A percentile compares a stretch with the other conserved stretches of the same genome.
phyloP scores from a whole-genome alignment of 2,329 filamentous ascomycete species.

The Nemania sp. region DNA sequence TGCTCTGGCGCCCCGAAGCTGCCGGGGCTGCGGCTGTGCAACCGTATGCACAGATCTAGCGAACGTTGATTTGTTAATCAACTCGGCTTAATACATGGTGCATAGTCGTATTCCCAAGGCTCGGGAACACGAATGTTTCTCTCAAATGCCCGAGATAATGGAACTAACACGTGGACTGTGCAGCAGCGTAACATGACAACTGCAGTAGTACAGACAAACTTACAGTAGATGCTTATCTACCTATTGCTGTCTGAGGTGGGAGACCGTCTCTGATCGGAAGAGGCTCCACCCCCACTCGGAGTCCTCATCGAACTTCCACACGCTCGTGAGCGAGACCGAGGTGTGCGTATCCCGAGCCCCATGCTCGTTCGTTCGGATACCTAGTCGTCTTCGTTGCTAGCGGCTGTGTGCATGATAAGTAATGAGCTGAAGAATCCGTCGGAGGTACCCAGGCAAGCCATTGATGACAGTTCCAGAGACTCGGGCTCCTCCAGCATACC shows the following conservation, averaged over 20 bases:
- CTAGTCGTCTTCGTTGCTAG: background rate
- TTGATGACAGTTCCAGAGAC: slow-evolving; percentile 19
- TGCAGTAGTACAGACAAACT: no score
- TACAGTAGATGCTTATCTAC: no score
- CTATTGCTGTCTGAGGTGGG: no score
- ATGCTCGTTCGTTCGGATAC: background rate
- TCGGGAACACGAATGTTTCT: background rate
- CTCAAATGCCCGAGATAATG: slow-evolving; percentile 11
- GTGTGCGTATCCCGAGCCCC: background rate
- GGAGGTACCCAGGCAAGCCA: background rate
- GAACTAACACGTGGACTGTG: background rate
- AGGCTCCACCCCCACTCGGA: background rate
- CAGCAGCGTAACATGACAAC: background rate
- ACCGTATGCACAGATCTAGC: background rate
- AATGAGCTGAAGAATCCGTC: background rate
- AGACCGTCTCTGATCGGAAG: background rate
- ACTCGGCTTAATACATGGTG: background rate
- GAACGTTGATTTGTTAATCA: no score
- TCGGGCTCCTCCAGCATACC: slow-evolving; percentile 20
- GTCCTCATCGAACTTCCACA: background rate
- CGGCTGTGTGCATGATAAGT: background rate
- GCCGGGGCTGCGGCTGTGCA: background rate
- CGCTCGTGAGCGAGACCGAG: background rate
- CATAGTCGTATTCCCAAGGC: background rate
- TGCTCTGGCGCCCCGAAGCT: background rate